Conservation (phyloP, 169 alveolate genomes). For the Plasmodium inui region DNA sequence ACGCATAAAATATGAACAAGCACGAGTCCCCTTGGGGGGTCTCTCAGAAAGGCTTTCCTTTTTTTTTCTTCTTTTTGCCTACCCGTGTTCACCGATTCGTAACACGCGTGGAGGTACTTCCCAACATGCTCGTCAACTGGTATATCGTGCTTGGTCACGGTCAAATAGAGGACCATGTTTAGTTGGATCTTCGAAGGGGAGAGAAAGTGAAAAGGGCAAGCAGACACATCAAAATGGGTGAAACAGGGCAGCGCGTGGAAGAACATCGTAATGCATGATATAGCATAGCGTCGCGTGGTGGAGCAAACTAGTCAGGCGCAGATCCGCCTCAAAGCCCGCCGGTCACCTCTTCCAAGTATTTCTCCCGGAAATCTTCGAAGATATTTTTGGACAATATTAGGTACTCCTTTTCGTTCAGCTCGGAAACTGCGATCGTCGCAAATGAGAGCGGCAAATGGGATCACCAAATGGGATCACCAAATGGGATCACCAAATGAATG, state of each 20-base stretch:
- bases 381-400: constrained; percentile 55
- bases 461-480: background rate
- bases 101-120: constrained; percentile 42
- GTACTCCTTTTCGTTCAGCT: constrained; percentile 64
- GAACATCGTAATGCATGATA: background rate
- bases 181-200: constrained; percentile 18
- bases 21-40: background rate
- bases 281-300: background rate
- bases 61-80: background rate
- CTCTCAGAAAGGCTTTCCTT: background rate
- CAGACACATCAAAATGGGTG: background rate
- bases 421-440: constrained; percentile 29
- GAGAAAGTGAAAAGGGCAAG: background rate
- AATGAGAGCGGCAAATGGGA: background rate
- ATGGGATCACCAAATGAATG: background rate
- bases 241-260: background rate
- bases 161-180: constrained; percentile 19
- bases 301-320: background rate
- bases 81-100: constrained; percentile 35
- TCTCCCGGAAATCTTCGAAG: constrained; percentile 56
- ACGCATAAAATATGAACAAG: background rate
- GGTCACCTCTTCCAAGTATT: constrained; percentile 45
- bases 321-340: background rate
- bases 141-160: constrained; percentile 25
- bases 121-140: constrained; percentile 1